Evolutionary conservation across 108 stramenopile species (phyloP).

Genomic region (Parietichytrium sp.): DNA sequence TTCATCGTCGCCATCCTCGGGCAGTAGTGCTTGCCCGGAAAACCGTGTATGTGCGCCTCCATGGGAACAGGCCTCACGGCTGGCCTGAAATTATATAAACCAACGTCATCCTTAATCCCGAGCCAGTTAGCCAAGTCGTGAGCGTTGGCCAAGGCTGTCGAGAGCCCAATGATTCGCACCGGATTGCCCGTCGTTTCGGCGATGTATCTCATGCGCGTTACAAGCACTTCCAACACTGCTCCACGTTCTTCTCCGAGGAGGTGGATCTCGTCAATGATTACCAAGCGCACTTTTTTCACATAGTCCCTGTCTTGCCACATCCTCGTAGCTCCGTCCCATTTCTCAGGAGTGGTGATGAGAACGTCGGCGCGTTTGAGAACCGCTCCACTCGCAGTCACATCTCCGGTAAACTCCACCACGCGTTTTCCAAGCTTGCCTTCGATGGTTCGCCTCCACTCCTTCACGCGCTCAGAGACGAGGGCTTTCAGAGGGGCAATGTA

Average conservation of each 20-base stretch:
- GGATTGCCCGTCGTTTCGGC: constrained; percentile 45
- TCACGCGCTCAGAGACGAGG: constrained; percentile 88
- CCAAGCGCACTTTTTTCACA: constrained; percentile 75
- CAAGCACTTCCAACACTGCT: constrained; percentile 96
- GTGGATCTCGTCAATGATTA: constrained; percentile 99
- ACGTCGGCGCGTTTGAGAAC: constrained; percentile 83
- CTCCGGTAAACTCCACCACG: constrained; percentile 93
- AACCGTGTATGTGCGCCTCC: constrained; percentile 90
- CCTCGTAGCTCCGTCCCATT: constrained; percentile 95
- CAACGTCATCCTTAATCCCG: constrained; percentile 72
- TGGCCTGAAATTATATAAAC: constrained; percentile 90
- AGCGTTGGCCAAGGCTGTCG: constrained; percentile 94
- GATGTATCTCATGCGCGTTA: constrained; percentile 77
- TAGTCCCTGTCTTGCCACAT: constrained; percentile 82
- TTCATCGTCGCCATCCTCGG: constrained; percentile 99
- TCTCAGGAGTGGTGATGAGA: constrained; percentile 96
- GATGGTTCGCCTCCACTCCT: constrained; percentile 85
- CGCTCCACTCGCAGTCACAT: constrained; percentile 82
- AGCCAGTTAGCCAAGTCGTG: constrained; percentile 94
- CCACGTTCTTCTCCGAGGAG: constrained; percentile 96
- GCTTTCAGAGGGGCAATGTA: constrained; percentile 98
- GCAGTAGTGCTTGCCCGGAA: constrained; percentile 90
- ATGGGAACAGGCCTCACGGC: constrained; percentile 92
- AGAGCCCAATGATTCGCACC: constrained; percentile 86
- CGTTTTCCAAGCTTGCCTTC: constrained; percentile 66